Conservation (phyloP, 2,329 filamentous ascomycete species). For the Xylariaceae sp. region DNA sequence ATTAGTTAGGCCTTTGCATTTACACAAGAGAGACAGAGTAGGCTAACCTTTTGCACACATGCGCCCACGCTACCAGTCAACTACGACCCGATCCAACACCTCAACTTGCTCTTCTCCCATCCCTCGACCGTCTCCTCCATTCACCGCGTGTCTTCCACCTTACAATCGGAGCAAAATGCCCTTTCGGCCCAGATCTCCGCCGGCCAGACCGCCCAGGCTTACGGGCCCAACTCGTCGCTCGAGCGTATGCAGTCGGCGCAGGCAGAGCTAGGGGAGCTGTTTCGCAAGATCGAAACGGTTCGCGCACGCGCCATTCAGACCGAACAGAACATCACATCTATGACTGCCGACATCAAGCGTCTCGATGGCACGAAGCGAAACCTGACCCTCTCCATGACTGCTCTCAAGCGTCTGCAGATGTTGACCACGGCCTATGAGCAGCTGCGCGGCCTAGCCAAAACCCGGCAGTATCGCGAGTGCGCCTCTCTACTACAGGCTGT, state of each 20-base stretch:
- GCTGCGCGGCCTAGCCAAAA: conserved; percentile 73
- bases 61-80: conserved; percentile 44
- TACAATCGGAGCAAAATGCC: conserved; percentile 73
- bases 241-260: conserved; percentile 89
- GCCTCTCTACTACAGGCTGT: conserved; percentile 91
- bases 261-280: conserved; percentile 80
- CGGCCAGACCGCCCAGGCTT: conserved; percentile 72
- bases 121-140: conserved; percentile 78
- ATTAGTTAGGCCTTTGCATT: not conserved
- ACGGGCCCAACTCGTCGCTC: conserved; percentile 80
- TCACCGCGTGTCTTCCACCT: conserved; percentile 63
- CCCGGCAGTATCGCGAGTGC: conserved; percentile 89
- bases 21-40: conserved; percentile 15
- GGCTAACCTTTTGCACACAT: conserved; percentile 16
- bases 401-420: conserved; percentile 95
- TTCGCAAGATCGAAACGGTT: conserved; percentile 91
- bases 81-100: conserved; percentile 87
- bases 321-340: conserved; percentile 91
- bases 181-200: conserved; percentile 71
- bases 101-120: conserved; percentile 90
- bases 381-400: conserved; percentile 94
- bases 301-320: conserved; percentile 84
- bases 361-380: conserved; percentile 96
- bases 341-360: conserved; percentile 98
- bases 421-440: conserved; percentile 98